Percentiles rank a stretch among this genome's conserved stretches.
phyloP scores from a whole-genome alignment of 192 early-diverging fungal genomes.

The Podila verticillata region DNA sequence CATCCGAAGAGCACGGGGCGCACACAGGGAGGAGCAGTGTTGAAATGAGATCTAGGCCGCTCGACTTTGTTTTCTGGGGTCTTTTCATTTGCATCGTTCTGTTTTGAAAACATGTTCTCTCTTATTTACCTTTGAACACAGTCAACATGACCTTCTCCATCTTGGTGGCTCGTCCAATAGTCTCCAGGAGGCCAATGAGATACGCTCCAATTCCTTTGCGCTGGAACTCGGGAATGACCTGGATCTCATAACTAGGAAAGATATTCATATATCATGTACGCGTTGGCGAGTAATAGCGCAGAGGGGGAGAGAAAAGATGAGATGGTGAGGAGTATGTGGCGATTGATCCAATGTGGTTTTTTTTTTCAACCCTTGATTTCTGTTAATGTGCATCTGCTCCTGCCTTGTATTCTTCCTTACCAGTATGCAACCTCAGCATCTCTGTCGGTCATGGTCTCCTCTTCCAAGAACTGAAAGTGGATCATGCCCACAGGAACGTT shows the following conservation, averaged over 20 bases:
- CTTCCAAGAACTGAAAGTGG: conserved; percentile 70
- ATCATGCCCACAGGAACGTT: conserved; percentile 50
- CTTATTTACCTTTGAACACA: conserved; percentile 67
- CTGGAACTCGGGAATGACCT: conserved; percentile 55
- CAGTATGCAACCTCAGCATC: conserved; percentile 69
- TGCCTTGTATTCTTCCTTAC: conserved; percentile 43
- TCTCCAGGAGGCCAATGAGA: conserved; percentile 63
- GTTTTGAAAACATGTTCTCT: neutral
- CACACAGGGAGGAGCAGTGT: no score
- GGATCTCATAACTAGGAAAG: conserved; percentile 69
- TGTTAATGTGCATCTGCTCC: neutral
- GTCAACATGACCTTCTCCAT: conserved; percentile 77
- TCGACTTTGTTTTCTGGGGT: no score
- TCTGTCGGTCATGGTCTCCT: conserved; percentile 70
- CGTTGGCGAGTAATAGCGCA: no score
- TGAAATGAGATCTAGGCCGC: no score
- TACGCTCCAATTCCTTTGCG: conserved; percentile 65
- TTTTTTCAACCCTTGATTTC: neutral
- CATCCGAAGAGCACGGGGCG: no score
- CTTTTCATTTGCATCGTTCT: neutral
- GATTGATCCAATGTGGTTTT: neutral
- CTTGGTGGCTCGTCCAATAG: conserved; percentile 56
- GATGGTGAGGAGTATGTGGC: neutral
- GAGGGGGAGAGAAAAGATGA: no score
- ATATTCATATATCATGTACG: no score